These are phyloP conservation scores for Saprolegnia diclina DNA, from an alignment of 352 stramenopile genomes.

Conservation along the genomic window DNA sequence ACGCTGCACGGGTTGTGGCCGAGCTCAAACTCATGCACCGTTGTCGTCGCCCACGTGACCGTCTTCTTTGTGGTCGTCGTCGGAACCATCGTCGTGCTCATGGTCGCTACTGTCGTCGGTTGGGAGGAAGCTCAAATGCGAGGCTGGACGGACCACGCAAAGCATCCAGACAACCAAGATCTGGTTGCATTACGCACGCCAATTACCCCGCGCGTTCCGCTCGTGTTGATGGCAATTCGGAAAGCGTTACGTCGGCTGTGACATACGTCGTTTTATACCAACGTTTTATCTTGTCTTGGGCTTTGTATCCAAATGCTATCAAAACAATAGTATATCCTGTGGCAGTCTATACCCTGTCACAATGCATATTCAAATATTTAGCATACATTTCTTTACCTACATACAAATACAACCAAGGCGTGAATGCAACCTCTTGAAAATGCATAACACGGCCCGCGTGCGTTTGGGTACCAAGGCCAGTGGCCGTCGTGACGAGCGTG, in stretches of 20 bases:
- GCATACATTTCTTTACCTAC: neutral
- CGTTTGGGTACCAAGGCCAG: neutral
- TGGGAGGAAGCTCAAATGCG: neutral
- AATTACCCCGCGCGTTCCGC: slow-evolving; percentile 2
- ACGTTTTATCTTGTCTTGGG: neutral
- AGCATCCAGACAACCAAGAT: slow-evolving; percentile 7
- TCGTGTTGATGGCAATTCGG: slow-evolving; percentile 1
- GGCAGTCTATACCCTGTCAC: neutral
- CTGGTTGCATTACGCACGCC: slow-evolving; percentile 7
- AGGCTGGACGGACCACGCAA: slow-evolving; percentile 10
- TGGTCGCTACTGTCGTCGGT: slow-evolving; percentile 34
- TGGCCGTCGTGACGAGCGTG: neutral
- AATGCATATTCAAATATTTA: neutral
- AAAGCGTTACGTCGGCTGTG: slow-evolving; percentile 11
- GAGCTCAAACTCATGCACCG: slow-evolving; percentile 82
- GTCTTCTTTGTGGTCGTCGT: slow-evolving; percentile 71
- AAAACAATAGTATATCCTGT: neutral
- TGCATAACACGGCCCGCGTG: too few relatives aligned
- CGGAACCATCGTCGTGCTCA: slow-evolving; percentile 95
- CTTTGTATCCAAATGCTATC: neutral
- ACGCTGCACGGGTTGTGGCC: slow-evolving; percentile 38
- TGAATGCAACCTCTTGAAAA: neutral
- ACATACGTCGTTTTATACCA: neutral
- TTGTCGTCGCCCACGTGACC: slow-evolving; percentile 22
- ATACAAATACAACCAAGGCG: neutral